Conservation (phyloP, 371 early-diverging fungal species). For the Rhizopus stolonifer region DNA sequence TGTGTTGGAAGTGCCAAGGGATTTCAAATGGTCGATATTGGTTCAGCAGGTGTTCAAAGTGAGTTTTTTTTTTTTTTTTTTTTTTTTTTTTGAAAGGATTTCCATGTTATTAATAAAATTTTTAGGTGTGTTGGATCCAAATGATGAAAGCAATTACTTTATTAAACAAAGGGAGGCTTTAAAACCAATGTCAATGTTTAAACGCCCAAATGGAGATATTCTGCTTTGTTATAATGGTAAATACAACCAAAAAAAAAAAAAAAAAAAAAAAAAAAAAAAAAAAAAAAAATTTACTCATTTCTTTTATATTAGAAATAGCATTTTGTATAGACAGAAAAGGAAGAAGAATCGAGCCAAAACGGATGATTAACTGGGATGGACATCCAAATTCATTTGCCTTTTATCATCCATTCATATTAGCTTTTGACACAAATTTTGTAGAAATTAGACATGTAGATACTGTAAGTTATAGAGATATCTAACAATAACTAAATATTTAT, state of each 20-base stretch:
- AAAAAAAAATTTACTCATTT: too few relatives aligned
- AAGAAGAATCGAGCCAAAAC: conserved; percentile 63
- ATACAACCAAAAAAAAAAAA: too few relatives aligned
- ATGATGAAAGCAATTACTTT: conserved; percentile 21
- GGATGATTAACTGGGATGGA: conserved; percentile 69
- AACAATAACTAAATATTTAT: neutral
- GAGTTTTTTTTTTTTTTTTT: neutral
- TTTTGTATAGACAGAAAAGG: conserved; percentile 90
- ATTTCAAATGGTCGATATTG: conserved; percentile 87
- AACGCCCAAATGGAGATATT: conserved; percentile 70
- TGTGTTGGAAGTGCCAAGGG: conserved; percentile 91
- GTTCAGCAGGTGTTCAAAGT: conserved; percentile 63
- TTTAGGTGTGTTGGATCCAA: conserved; percentile 37
- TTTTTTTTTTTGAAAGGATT: neutral
- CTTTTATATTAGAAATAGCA: conserved; percentile 75
- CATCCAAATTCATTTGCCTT: conserved; percentile 65
- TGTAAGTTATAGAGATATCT: conserved; percentile 35
- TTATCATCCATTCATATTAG: conserved; percentile 81
- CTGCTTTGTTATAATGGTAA: conserved; percentile 78
- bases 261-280: too few relatives aligned
- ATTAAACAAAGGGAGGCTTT: conserved; percentile 26
- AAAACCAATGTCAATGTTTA: conserved; percentile 78
- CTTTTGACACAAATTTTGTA: conserved; percentile 83
- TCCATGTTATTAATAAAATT: neutral
- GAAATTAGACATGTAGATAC: conserved; percentile 88